Conservation (phyloP, 1,284 basidiomycete genomes). For the Cutaneotrichosporon sp. region DNA sequence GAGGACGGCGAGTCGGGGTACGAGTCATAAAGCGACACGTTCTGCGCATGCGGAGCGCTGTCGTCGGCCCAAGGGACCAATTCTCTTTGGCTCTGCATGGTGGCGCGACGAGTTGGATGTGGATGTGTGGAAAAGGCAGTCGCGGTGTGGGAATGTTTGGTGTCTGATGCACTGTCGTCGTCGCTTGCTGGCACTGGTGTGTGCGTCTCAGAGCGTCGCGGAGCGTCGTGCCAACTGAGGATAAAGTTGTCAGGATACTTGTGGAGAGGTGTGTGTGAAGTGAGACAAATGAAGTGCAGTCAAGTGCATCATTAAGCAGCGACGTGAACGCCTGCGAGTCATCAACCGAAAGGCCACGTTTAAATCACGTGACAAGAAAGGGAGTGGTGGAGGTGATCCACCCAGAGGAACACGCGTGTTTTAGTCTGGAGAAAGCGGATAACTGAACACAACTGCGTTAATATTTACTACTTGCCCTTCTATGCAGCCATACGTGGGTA, state of each 20-base stretch:
- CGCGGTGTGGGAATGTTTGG: slow-evolving; percentile 1
- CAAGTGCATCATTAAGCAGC: background rate
- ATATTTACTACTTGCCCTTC: too few species aligned
- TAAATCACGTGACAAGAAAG: background rate
- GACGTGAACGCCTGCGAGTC: background rate
- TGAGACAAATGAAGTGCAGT: background rate
- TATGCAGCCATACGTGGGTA: too few species aligned
- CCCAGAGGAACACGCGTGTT: background rate
- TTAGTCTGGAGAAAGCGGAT: background rate
- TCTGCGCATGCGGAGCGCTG: background rate
- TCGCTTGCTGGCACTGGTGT: slow-evolving; percentile 3
- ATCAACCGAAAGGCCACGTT: background rate
- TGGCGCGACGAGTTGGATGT: background rate
- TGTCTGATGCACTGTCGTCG: background rate
- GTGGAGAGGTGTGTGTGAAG: background rate
- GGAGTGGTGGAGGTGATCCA: background rate
- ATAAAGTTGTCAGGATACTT: background rate
- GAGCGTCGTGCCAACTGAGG: background rate
- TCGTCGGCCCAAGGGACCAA: background rate
- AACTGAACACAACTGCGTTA: too few species aligned
- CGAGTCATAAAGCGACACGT: background rate
- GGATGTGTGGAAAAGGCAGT: background rate
- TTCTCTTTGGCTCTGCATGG: background rate
- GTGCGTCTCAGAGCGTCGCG: background rate
- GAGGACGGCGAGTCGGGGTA: background rate